Evolutionary conservation across 140 eudicot genomes (phyloP).

Genomic region (Senecio squalidus): DNA sequence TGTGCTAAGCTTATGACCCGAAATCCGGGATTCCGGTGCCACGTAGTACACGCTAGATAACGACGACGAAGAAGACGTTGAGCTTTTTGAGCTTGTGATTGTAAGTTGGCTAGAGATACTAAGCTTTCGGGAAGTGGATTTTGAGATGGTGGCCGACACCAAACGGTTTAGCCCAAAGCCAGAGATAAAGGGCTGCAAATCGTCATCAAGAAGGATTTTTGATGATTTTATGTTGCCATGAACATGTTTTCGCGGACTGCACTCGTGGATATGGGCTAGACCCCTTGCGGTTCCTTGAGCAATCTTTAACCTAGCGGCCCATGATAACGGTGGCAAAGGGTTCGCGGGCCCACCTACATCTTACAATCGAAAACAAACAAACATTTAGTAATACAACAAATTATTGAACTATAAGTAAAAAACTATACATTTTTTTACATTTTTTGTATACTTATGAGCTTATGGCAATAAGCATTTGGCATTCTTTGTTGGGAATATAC

Average conservation of each 20-base stretch:
- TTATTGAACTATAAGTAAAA: background rate
- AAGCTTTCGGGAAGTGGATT: slow-evolving; percentile 42
- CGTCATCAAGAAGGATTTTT: slow-evolving; percentile 83
- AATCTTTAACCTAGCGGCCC: slow-evolving; percentile 72
- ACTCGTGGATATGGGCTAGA: slow-evolving; percentile 80
- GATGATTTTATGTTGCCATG: slow-evolving; percentile 91
- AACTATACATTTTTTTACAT: no score
- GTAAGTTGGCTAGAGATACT: slow-evolving; percentile 36
- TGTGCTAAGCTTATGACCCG: slow-evolving; percentile 45
- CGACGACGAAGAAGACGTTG: slow-evolving; percentile 36
- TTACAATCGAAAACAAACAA: slow-evolving; percentile 1
- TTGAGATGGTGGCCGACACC: slow-evolving; percentile 32
- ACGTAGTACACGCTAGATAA: slow-evolving; percentile 39
- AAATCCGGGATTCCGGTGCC: slow-evolving; percentile 73
- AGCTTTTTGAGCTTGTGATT: slow-evolving; percentile 31
- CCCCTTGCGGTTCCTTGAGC: slow-evolving; percentile 83
- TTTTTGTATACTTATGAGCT: no score
- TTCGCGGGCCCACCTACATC: slow-evolving; percentile 63
- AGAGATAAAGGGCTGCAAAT: slow-evolving; percentile 67
- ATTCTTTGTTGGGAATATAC: background rate
- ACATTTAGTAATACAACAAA: background rate
- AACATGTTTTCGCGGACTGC: slow-evolving; percentile 71
- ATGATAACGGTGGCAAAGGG: slow-evolving; percentile 57
- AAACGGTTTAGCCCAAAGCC: slow-evolving; percentile 87
- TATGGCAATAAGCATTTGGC: slow-evolving; percentile 6